These are phyloP conservation scores for Oryza officinalis DNA, from an alignment of 176 grass and related monocot genomes.

Conservation along the genomic window DNA sequence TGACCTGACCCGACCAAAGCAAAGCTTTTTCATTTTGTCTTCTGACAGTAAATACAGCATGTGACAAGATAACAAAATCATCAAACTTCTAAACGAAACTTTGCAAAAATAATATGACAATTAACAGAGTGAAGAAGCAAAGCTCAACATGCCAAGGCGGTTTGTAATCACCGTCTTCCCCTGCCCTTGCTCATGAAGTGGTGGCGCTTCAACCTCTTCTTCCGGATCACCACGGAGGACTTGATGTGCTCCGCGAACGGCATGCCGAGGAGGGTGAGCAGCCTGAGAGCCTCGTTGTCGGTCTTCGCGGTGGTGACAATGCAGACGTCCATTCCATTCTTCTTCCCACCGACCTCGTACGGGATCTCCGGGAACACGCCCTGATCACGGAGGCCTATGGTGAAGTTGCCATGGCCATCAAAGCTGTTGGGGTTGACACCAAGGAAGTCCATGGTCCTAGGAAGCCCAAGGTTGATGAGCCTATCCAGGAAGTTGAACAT, in stretches of 20 bases:
- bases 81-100: constrained; percentile 23
- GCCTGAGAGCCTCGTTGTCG: constrained; percentile 58
- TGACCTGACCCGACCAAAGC: constrained; percentile 1
- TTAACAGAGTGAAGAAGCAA: constrained; percentile 28
- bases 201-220: constrained; percentile 77
- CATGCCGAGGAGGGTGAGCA: constrained; percentile 85
- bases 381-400: constrained; percentile 70
- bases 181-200: constrained; percentile 62
- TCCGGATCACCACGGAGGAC: constrained; percentile 30
- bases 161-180: constrained; percentile 31
- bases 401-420: constrained; percentile 75
- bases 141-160: background rate
- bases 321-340: constrained; percentile 87
- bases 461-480: constrained; percentile 89
- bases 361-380: constrained; percentile 86
- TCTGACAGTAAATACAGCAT: background rate
- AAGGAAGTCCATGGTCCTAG: constrained; percentile 84
- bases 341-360: constrained; percentile 78
- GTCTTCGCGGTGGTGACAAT: constrained; percentile 75
- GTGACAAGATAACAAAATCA: constrained; percentile 17
- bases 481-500: constrained; percentile 95
- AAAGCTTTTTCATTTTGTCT: constrained; percentile 28
- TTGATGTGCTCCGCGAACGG: constrained; percentile 68
- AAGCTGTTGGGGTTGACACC: constrained; percentile 89
- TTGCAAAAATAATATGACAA: background rate